Evolutionary conservation across 1,139 yeast species (phyloP), one percentile per base, ranked within the genome.

Genomic region (Candida sojae): DNA sequence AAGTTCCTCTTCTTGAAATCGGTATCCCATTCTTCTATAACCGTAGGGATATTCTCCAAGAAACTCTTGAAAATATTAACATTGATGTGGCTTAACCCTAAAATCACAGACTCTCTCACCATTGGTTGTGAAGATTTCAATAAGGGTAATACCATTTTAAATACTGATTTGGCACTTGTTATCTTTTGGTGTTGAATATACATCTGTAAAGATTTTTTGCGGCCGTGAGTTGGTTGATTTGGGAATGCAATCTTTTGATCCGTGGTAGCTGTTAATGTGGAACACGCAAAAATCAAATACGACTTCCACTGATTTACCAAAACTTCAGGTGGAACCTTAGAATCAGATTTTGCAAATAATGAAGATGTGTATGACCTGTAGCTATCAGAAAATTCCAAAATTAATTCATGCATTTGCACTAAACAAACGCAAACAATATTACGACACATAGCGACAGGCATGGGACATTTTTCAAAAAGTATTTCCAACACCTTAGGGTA

Each of bases 381-480:
- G 33, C 77, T 77, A 17, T 82, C 83, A 1, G 91, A 81, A 46
- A 84, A 79, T 12, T 82, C 83, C 36, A 84, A 73, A 8, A 92
- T 80, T 13, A 83, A 80, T 57, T 90, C 96, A 63, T 92, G 96
- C 79, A 93, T 83, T 58, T 90, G 96, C 6, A 92, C 96, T 52
- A 95, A 68, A 45, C 97, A 69, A 10, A 88, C 87, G 66, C 98
- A 92, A 11, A 95, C 95, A 53, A 88, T 85, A n/a, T 96, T 87
- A 12, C 99, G 82, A 56, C 97, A 90, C 52, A 93, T 75, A 0
- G 98, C 99, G 61, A 93, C 91, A 0, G 97, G 95, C 64, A 93
- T 86, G 0, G 99, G 98, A 60, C 96, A 92, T 46, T 77, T 79
- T 51, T 84, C 90, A 56, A 89, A 91, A 53, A 95, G 83, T 2